Base-by-base conservation (phyloP, 352 stramenopile species). In the Globisporangium spiculum region DNA sequence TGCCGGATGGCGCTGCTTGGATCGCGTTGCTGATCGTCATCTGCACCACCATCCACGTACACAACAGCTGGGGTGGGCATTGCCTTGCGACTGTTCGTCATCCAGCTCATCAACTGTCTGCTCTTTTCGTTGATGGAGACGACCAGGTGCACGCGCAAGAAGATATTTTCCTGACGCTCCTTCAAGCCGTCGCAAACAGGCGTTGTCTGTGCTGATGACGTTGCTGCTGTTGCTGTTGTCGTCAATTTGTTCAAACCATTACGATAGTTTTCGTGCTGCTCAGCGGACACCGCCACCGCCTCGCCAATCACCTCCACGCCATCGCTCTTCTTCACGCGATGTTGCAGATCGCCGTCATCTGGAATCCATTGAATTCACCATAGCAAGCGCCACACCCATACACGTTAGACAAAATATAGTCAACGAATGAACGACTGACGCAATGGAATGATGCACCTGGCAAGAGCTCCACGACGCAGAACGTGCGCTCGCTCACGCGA, bases 381-480 rank as follows among this genome's bases (percentile, higher is more conserved):
- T 30, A 60, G 24, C 22, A 20, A 34, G 52, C 26, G 2, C n/a
- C 55, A 44, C 54, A 41, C 16, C n/a, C 55, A 44, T 27, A 41
- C 30, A 20, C 18, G 32, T 32, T 36, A 32, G 20, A 50, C n/a
- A n/a, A 50, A n/a, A 52, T 24, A 44, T 30, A 22, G 18, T 14
- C 22, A 30, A 48, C 32, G 56, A 61, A 36, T 61, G 3, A 61
- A 61, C 30, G 38, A 26, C 55, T 44, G 26, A 22, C 55, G 27
- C 30, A 32, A 32, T 8, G 30, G 30, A 32, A 32, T 44, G 26
- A 30, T 44, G 27, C 65, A 72, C 67, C 63, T 24, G 48, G 52
- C 18, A 38, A 63, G 6, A 75, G 22, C 12, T 67, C 69, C 20
- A 84, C 75, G 34, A 84, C 76, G 48, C 76, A 86, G 36, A 81